Evolutionary conservation across 371 early-diverging fungal species (phyloP), one percentile per base, ranked within the genome.

Genomic region (Mucor sp.): DNA sequence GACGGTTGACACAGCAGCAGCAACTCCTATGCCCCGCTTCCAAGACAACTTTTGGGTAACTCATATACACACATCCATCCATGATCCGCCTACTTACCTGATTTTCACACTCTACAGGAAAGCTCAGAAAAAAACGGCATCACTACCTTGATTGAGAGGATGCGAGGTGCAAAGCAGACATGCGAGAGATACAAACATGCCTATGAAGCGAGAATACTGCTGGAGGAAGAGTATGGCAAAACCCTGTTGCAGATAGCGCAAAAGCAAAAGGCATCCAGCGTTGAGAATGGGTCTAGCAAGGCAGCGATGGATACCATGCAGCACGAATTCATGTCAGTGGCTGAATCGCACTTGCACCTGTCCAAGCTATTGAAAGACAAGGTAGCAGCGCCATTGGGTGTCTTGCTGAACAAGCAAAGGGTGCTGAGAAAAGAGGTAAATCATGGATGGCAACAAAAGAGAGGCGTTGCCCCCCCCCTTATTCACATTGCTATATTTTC

Each of bases 111-210:
- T 5, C 7, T 58, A 55, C 47, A 74, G 74, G 74, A 74, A 68
- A 68, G 62, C 58, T 33, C 56, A 11, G 66, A 70, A 4, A 74
- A 62, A 30, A 74, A 74, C 61, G 74, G 74, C 28, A 68, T 70
- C 21, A 65, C 67, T 30, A 62, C 65, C 19, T 44, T 74, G 41
- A 50, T 67, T 19, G 70, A 74, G 25, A 56, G 70, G 37, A 74
- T 74, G 74, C 56, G 68, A 53, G 74, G 70, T 19, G 74, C 74
- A 25, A 74, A 74, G 50, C 71, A 74, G 33, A 70, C 70, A 2
- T 74, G 70, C 48, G 74, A 74, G 50, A 61, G 58, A 50, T 65
- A 70, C 11, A 70, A 66, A 33, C 58, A 65, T 57, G 60, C 68
- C 32, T 74, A 74, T 59, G 74, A 74, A 67, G 68, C 70, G 35